phyloP scores from a whole-genome alignment of 1,284 basidiomycete genomes.

The Ceraceosorus bombacis region DNA sequence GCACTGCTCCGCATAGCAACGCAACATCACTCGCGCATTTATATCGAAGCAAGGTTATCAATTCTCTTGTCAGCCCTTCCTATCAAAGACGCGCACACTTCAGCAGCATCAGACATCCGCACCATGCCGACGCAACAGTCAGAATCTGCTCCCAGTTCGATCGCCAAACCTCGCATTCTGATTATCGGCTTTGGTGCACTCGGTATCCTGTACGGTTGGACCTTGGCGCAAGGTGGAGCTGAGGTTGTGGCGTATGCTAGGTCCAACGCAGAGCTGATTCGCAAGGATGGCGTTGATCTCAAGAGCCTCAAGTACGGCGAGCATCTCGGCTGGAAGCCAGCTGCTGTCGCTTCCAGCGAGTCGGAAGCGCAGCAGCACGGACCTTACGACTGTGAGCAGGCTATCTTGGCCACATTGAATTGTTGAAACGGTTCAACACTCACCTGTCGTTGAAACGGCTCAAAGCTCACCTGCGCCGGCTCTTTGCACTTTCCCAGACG shows the following conservation, averaged over 20 bases:
- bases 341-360: slow-evolving; percentile 57
- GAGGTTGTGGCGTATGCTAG: slow-evolving; percentile 68
- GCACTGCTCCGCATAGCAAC: too few species aligned
- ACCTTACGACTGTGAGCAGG: slow-evolving; percentile 56
- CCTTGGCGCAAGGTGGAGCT: slow-evolving; percentile 59
- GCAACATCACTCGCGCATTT: too few species aligned
- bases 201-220: slow-evolving; percentile 57
- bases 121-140: too few species aligned
- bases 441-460: too few species aligned
- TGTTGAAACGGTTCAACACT: too few species aligned
- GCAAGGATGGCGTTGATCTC: slow-evolving; percentile 55
- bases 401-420: too few species aligned
- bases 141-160: too few species aligned
- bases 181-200: slow-evolving; percentile 54
- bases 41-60: too few species aligned
- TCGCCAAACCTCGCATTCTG: slow-evolving; percentile 29
- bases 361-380: slow-evolving; percentile 59
- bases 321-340: slow-evolving; percentile 59
- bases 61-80: too few species aligned
- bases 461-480: not conserved
- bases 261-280: slow-evolving; percentile 61
- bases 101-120: too few species aligned
- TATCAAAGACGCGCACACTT: too few species aligned
- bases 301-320: slow-evolving; percentile 59
- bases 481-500: not conserved